Evolutionary conservation across 768 basidiomycete species (phyloP).

Genomic region (Phylloporus rhodoxanthus): DNA sequence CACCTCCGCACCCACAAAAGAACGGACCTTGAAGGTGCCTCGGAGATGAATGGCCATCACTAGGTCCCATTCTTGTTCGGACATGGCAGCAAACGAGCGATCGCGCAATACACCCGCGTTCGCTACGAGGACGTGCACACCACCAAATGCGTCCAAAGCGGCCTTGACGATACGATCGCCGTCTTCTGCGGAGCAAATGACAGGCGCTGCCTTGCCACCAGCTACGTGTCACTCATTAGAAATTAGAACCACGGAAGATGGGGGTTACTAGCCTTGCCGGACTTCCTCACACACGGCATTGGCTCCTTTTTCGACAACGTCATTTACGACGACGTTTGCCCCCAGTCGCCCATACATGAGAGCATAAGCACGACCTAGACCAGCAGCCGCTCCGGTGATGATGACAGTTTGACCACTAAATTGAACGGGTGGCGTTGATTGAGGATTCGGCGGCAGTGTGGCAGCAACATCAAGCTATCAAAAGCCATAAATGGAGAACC

Average conservation of each 20-base stretch:
- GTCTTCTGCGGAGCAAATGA: constrained; percentile 84
- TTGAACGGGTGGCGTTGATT: constrained; percentile 62
- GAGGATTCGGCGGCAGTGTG: constrained; percentile 59
- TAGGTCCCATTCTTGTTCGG: constrained; percentile 89
- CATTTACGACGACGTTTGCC: constrained; percentile 96
- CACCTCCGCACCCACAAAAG: neutral
- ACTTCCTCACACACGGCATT: constrained; percentile 84
- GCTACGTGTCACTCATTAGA: constrained; percentile 36
- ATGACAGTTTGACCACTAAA: constrained; percentile 90
- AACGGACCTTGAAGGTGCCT: constrained; percentile 78
- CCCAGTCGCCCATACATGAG: constrained; percentile 87
- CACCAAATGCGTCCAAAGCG: constrained; percentile 82
- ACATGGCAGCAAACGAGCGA: constrained; percentile 87
- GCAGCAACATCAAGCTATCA: constrained; percentile 59
- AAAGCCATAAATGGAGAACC: neutral
- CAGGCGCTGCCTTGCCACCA: constrained; percentile 83
- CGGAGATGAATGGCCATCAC: constrained; percentile 85
- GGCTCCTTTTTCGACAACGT: constrained; percentile 83
- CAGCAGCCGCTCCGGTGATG: constrained; percentile 92
- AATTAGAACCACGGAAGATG: neutral
- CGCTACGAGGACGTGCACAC: constrained; percentile 80
- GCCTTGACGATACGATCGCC: constrained; percentile 84
- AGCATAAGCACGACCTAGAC: constrained; percentile 88
- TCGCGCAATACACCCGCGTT: constrained; percentile 95
- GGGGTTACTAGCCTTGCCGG: constrained; percentile 49